Percentiles rank a stretch among this genome's conserved stretches.
Evolutionary conservation across 768 basidiomycete species (phyloP).

Genomic region (Kondoa malvinella): DNA sequence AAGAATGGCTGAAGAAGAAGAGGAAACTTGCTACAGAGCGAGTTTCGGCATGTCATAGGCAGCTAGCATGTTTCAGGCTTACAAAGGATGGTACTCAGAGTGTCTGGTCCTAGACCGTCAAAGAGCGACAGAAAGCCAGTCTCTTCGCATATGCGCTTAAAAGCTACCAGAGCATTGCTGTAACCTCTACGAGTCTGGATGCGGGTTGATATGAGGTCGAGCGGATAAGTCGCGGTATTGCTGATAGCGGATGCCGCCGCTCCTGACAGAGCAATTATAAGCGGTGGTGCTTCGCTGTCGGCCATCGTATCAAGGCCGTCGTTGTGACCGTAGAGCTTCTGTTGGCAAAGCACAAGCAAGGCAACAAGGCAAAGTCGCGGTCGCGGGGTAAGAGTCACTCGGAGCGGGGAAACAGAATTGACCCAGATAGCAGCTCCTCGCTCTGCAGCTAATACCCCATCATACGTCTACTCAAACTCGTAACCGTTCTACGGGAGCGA

Average conservation of each 20-base stretch:
- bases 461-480: no score
- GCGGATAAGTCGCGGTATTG: conserved; percentile 35
- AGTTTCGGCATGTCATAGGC: neutral
- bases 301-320: no score
- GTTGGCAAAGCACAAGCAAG: no score
- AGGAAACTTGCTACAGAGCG: conserved; percentile 28
- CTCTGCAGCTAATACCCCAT: no score
- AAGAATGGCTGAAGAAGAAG: conserved; percentile 48
- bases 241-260: neutral
- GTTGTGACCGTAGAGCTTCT: no score
- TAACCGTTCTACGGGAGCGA: no score
- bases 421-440: no score
- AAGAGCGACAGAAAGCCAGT: conserved; percentile 40
- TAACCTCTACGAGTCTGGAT: conserved; percentile 32
- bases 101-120: conserved; percentile 41
- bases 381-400: no score
- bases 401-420: no score
- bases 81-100: conserved; percentile 41
- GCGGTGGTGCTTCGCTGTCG: neutral
- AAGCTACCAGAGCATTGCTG: neutral
- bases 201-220: conserved; percentile 44
- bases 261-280: neutral
- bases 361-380: no score
- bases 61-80: conserved; percentile 34
- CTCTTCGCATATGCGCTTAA: conserved; percentile 28